A percentile compares a stretch with the other conserved stretches of the same genome.
phyloP scores from a whole-genome alignment of 1,139 yeast genomes.

The Kodamaea plutei region DNA sequence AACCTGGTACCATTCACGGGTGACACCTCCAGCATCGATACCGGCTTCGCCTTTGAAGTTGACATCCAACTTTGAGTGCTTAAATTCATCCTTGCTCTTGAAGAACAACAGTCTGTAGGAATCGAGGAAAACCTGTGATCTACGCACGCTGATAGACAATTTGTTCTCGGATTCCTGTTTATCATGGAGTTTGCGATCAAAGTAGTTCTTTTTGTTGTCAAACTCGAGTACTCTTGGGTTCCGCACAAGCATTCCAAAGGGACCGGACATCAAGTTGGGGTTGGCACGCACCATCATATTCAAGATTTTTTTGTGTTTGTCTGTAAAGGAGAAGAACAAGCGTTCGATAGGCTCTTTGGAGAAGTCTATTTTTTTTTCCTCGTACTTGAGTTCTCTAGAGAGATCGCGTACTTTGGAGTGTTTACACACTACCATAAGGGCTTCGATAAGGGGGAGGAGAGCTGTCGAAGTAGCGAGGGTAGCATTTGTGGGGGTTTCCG shows the following conservation, averaged over 20 bases:
- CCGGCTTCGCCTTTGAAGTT: conserved; percentile 92
- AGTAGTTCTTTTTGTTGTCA: conserved; percentile 87
- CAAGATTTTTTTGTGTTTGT: conserved; percentile 80
- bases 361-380: conserved; percentile 59
- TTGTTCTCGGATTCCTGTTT: conserved; percentile 43
- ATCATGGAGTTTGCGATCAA: conserved; percentile 66
- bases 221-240: conserved; percentile 91
- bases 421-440: conserved; percentile 92
- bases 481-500: conserved; percentile 23
- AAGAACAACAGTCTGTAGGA: conserved; percentile 82
- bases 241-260: conserved; percentile 83
- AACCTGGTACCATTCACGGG: conserved; percentile 97
- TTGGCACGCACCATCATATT: conserved; percentile 91
- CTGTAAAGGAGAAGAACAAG: conserved; percentile 82
- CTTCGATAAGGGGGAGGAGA: conserved; percentile 80
- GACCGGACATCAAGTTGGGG: conserved; percentile 95
- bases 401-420: conserved; percentile 71
- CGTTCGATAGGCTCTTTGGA: conserved; percentile 74
- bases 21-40: conserved; percentile 97
- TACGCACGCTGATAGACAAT: conserved; percentile 63
- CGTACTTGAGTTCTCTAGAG: conserved; percentile 54
- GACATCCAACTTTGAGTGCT: conserved; percentile 70
- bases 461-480: conserved; percentile 70
- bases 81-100: conserved; percentile 73
- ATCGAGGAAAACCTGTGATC: conserved; percentile 91